Evolutionary conservation across 495 filamentous ascomycete genomes (phyloP).

Genomic region (Cercophora newfieldiana): DNA sequence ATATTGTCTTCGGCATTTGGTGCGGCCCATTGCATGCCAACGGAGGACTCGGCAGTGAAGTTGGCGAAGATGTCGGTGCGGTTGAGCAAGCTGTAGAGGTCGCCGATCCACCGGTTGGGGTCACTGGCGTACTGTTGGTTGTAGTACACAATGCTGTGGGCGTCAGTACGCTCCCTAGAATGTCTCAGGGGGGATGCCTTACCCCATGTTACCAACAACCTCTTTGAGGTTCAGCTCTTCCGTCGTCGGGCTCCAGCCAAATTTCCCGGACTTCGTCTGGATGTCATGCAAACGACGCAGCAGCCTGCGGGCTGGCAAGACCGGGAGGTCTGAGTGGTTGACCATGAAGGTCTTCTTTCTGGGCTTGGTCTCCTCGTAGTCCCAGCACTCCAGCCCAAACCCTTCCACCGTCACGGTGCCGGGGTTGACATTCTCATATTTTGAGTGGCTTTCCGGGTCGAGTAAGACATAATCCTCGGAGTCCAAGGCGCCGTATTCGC

Average conservation of each 20-base stretch:
- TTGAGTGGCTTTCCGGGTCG: conserved; percentile 1
- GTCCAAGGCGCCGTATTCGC: not conserved
- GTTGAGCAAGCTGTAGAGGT: not conserved
- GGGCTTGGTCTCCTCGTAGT: conserved; percentile 7
- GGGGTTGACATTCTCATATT: conserved; percentile 6
- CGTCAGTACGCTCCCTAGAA: not conserved
- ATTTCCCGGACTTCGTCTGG: conserved; percentile 1
- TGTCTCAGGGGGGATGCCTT: not conserved
- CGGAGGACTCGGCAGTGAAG: not conserved
- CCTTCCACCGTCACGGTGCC: conserved; percentile 2
- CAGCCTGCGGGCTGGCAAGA: not conserved
- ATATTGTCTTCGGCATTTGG: not conserved
- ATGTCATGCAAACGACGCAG: conserved; percentile 1
- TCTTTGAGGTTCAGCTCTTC: conserved; percentile 5
- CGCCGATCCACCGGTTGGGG: not conserved
- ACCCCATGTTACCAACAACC: not conserved
- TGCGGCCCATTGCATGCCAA: not conserved
- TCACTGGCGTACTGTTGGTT: not conserved
- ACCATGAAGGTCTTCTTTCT: not conserved
- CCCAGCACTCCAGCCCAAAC: conserved; percentile 2
- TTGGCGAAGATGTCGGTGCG: not conserved
- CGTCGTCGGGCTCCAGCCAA: not conserved
- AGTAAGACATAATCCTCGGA: not conserved
- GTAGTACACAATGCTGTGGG: not conserved
- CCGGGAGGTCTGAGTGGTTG: not conserved